These are phyloP conservation scores for Cnidoscolus chayamansa DNA, from an alignment of 441 rosid species.

Conservation along the genomic window DNA sequence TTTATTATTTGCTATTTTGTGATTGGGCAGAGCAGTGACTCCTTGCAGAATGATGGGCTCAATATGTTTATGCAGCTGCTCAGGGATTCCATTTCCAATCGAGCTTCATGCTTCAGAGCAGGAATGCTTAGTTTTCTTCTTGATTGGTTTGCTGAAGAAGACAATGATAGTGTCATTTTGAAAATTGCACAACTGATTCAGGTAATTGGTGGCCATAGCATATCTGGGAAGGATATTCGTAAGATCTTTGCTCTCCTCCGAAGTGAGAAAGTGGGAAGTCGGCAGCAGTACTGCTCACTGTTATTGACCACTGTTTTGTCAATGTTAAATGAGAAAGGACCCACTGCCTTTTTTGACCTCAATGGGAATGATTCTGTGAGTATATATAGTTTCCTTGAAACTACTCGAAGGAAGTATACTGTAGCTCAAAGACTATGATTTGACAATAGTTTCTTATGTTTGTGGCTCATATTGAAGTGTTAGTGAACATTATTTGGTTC, in stretches of 20 bases:
- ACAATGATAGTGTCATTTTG: slow-evolving; percentile 67
- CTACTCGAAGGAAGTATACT: slow-evolving; percentile 3
- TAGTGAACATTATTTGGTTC: neutral
- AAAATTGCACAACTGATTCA: slow-evolving; percentile 87
- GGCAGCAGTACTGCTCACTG: slow-evolving; percentile 80
- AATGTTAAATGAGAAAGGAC: slow-evolving; percentile 99
- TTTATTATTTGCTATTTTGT: slow-evolving; percentile 49
- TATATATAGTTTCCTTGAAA: slow-evolving; percentile 22
- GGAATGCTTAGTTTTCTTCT: slow-evolving; percentile 98
- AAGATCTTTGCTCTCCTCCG: slow-evolving; percentile 97
- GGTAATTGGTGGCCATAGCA: slow-evolving; percentile 98
- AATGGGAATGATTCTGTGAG: slow-evolving; percentile 94
- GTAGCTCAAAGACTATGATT: neutral
- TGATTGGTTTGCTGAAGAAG: slow-evolving; percentile 94
- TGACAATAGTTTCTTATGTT: neutral
- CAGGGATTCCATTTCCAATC: slow-evolving; percentile 91
- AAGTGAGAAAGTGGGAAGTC: slow-evolving; percentile 86
- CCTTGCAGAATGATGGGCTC: slow-evolving; percentile 85
- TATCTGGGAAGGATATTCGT: slow-evolving; percentile 99
- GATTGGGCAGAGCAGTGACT: slow-evolving; percentile 99
- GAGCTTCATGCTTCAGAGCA: slow-evolving; percentile 92
- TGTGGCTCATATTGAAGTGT: neutral
- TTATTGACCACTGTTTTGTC: slow-evolving; percentile 77
- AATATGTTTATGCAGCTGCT: slow-evolving; percentile 80
- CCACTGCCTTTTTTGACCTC: slow-evolving; percentile 95